Evolutionary conservation across 192 early-diverging fungal species (phyloP).

Genomic region (Linnemannia elongata): DNA sequence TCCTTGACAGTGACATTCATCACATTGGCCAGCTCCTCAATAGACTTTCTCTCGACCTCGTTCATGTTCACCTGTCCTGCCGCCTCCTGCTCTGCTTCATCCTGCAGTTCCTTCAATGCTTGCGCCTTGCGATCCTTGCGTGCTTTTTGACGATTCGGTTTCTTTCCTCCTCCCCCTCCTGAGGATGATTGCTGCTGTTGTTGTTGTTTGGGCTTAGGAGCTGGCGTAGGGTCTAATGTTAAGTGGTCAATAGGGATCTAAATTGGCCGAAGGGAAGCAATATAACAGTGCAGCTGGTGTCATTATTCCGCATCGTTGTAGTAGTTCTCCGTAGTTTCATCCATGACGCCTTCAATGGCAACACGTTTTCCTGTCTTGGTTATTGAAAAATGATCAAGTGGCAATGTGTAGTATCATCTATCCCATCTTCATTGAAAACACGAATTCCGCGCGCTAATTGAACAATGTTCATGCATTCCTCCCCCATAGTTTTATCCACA

Average conservation of each 20-base stretch:
- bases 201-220: conserved; percentile 28
- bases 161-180: conserved; percentile 31
- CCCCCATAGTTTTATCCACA: too few species aligned
- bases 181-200: conserved; percentile 11
- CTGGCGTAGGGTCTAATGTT: conserved; percentile 20
- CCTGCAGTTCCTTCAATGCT: conserved; percentile 77
- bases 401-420: background rate
- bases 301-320: background rate
- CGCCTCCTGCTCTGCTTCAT: conserved; percentile 84
- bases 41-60: conserved; percentile 77
- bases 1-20: conserved; percentile 76
- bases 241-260: conserved; percentile 54
- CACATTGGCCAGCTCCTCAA: conserved; percentile 67
- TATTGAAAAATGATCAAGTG: background rate
- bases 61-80: conserved; percentile 80
- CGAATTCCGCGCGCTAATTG: background rate
- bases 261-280: background rate
- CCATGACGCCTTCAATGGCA: background rate
- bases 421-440: background rate
- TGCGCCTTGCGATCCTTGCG: conserved; percentile 78
- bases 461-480: too few species aligned
- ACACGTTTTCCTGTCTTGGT: background rate
- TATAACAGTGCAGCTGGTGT: conserved; percentile 16
- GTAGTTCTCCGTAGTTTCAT: background rate
- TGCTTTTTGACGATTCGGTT: conserved; percentile 65